Evolutionary conservation across 352 stramenopile species (phyloP).

Genomic region (Halophytophthora batemanensis): DNA sequence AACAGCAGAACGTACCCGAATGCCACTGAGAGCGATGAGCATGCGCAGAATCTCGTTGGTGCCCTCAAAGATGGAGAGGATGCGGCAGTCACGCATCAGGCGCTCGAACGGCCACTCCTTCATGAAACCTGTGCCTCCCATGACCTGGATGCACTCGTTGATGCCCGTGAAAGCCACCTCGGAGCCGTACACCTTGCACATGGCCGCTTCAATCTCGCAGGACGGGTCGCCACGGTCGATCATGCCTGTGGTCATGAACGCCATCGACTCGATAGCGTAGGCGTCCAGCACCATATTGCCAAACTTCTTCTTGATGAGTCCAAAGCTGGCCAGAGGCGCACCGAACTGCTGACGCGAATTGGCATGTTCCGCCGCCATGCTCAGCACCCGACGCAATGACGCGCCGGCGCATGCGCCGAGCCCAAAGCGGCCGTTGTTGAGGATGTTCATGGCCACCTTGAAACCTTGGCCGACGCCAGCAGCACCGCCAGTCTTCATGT

Average conservation of each 20-base stretch:
- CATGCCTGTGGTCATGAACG: constrained; percentile 89
- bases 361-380: constrained; percentile 64
- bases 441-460: constrained; percentile 91
- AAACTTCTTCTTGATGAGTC: constrained; percentile 89
- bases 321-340: constrained; percentile 66
- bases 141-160: constrained; percentile 88
- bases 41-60: constrained; percentile 91
- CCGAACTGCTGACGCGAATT: constrained; percentile 85
- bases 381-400: constrained; percentile 68
- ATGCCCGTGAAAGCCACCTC: constrained; percentile 81
- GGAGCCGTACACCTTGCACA: constrained; percentile 89
- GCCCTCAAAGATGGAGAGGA: constrained; percentile 91
- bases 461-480: constrained; percentile 87
- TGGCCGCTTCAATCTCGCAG: constrained; percentile 85
- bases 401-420: constrained; percentile 72
- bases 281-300: constrained; percentile 71
- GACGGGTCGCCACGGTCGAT: constrained; percentile 84
- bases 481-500: constrained; percentile 66
- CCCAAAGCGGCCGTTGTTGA: constrained; percentile 92
- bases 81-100: constrained; percentile 89
- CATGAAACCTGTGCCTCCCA: constrained; percentile 90
- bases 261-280: constrained; percentile 88
- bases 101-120: constrained; percentile 91
- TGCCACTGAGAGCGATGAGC: constrained; percentile 88
- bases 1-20: constrained; percentile 46